These are phyloP conservation scores for sweet orange (Citrus sinensis) DNA, from an alignment of 345 rosid genomes.

Conservation along the genomic window DNA sequence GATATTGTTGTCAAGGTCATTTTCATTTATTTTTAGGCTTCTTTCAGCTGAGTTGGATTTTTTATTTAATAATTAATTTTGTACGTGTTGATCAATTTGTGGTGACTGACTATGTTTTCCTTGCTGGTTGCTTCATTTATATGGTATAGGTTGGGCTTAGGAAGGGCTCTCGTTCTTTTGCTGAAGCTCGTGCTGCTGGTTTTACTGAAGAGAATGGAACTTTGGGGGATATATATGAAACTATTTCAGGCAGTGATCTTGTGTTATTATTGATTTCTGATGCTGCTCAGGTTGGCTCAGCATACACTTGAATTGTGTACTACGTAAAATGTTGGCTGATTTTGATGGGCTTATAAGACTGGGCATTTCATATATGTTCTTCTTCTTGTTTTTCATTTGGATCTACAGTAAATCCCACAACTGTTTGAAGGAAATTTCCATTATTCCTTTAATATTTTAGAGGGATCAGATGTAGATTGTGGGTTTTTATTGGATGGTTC, in stretches of 20 bases:
- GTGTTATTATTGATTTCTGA: constrained; percentile 84
- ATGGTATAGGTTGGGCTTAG: constrained; percentile 70
- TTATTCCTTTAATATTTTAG: not conserved
- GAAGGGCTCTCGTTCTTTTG: constrained; percentile 82
- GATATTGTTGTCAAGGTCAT: constrained; percentile 70
- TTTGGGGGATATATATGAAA: constrained; percentile 87
- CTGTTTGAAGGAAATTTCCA: not conserved
- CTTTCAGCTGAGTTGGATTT: not conserved
- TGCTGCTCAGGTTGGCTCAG: constrained; percentile 77
- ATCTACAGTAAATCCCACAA: not conserved
- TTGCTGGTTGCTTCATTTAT: not conserved
- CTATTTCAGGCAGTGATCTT: constrained; percentile 85
- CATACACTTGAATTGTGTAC: not conserved
- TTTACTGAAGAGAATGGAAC: constrained; percentile 86
- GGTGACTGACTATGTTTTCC: not conserved
- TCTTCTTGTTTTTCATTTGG: not conserved
- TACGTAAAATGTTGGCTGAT: not conserved
- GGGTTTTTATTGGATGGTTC: not conserved
- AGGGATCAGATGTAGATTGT: not conserved
- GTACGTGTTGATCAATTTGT: not conserved
- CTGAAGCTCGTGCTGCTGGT: constrained; percentile 86
- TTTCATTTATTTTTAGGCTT: not conserved
- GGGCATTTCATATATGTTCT: not conserved
- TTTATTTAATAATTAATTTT: not conserved
- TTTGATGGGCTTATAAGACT: not conserved